Conservation (phyloP, 2,329 filamentous ascomycete genomes). For the Claviceps sp. region DNA sequence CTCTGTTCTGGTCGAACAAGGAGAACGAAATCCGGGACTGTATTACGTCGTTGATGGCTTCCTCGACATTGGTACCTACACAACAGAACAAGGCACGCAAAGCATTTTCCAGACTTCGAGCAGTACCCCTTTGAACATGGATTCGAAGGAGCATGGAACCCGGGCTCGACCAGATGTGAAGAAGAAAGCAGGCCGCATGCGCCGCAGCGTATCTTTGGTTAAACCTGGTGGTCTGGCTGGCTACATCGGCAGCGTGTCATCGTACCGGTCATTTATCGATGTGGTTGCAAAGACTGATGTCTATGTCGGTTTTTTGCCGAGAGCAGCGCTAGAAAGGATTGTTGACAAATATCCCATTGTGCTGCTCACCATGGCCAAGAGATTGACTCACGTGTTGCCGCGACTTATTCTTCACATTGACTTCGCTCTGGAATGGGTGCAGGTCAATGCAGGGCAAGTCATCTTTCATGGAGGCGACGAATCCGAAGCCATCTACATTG, state of each 20-base stretch:
- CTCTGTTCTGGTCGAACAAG: conserved; percentile 88
- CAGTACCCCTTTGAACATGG: conserved; percentile 10
- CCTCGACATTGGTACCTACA: conserved; percentile 77
- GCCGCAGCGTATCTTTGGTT: conserved; percentile 72
- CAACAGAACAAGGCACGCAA: conserved; percentile 15
- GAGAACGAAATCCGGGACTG: conserved; percentile 86
- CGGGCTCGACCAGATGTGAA: conserved; percentile 8
- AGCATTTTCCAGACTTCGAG: conserved; percentile 19
- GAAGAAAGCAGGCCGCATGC: conserved; percentile 27
- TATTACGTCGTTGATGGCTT: conserved; percentile 99
- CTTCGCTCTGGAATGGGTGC: conserved; percentile 96
- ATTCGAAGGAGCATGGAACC: neutral
- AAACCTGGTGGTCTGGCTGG: conserved; percentile 91
- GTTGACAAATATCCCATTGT: conserved; percentile 88
- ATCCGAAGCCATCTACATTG: conserved; percentile 96
- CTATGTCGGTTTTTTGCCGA: conserved; percentile 88
- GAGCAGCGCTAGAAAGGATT: conserved; percentile 74
- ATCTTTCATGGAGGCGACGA: conserved; percentile 90
- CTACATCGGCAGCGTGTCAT: conserved; percentile 88
- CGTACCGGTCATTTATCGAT: conserved; percentile 90
- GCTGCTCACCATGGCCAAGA: conserved; percentile 88
- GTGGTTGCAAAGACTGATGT: conserved; percentile 97
- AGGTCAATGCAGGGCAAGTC: conserved; percentile 88
- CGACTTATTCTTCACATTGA: conserved; percentile 90
- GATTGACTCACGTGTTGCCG: conserved; percentile 78